These are phyloP conservation scores for Balansia obtecta DNA, from an alignment of 2,329 filamentous ascomycete species.

Conservation along the genomic window DNA sequence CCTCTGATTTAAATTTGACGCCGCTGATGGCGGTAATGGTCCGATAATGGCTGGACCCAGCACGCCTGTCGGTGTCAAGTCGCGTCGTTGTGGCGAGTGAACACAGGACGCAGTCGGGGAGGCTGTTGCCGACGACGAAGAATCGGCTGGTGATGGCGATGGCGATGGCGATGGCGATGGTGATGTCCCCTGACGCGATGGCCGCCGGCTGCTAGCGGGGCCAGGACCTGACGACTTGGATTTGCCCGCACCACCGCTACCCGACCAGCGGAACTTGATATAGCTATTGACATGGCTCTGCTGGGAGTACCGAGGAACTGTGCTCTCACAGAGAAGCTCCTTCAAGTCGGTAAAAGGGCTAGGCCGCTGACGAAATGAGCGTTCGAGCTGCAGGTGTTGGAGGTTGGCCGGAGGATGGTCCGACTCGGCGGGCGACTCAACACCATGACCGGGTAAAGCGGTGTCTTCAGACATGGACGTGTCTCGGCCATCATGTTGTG, in stretches of 20 bases:
- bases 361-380: background rate
- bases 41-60: background rate
- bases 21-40: background rate
- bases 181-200: background rate
- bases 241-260: background rate
- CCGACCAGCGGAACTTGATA: conserved; percentile 24
- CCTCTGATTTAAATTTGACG: background rate
- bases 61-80: background rate
- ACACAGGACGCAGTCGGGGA: background rate
- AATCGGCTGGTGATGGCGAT: background rate
- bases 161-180: too few species aligned
- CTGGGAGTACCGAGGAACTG: background rate
- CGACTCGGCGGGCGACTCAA: background rate
- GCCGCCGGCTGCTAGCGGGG: background rate
- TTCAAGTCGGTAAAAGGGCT: background rate
- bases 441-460: background rate
- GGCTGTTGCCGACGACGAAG: background rate
- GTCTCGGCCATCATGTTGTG: background rate
- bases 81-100: background rate
- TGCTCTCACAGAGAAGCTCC: background rate
- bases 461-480: background rate
- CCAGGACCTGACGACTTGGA: background rate
- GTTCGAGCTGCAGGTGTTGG: background rate
- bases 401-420: background rate
- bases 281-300: conserved; percentile 20